These are phyloP conservation scores for Ploettnerulaceae sp. DNA, from an alignment of 2,329 filamentous ascomycete species.

Conservation along the genomic window DNA sequence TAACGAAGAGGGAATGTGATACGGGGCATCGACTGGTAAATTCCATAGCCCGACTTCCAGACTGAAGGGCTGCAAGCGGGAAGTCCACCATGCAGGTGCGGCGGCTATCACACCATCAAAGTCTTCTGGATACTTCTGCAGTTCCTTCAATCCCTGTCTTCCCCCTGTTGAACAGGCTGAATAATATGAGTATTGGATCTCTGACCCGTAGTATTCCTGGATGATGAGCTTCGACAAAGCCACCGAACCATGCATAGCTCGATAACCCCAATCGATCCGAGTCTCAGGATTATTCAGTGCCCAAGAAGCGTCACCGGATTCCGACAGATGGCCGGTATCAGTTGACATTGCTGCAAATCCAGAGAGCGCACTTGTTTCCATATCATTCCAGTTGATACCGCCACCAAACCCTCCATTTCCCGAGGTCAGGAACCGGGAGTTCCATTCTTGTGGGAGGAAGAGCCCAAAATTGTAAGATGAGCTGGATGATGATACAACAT, in stretches of 20 bases:
- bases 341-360: slow-evolving; percentile 41
- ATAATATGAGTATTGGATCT: slow-evolving; percentile 38
- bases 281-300: slow-evolving; percentile 24
- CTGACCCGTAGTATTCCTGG: slow-evolving; percentile 11
- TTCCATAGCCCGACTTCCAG: slow-evolving; percentile 11
- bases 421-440: slow-evolving; percentile 35
- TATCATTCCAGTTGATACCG: slow-evolving; percentile 45
- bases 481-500: slow-evolving; percentile 34
- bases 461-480: slow-evolving; percentile 38
- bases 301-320: slow-evolving; percentile 34
- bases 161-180: slow-evolving; percentile 46
- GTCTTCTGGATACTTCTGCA: slow-evolving; percentile 42
- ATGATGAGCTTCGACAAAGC: slow-evolving; percentile 12
- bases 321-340: slow-evolving; percentile 41
- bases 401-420: slow-evolving; percentile 44
- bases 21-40: slow-evolving; percentile 3
- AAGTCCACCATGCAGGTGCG: slow-evolving; percentile 30
- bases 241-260: slow-evolving; percentile 8
- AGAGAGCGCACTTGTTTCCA: slow-evolving; percentile 31
- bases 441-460: slow-evolving; percentile 35
- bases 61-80: slow-evolving; percentile 5
- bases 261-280: slow-evolving; percentile 1
- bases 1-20: slow-evolving; percentile 29
- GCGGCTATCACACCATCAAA: slow-evolving; percentile 45
- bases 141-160: slow-evolving; percentile 42